Conservation (phyloP, 2,329 filamentous ascomycete species). For the Trichoderma sp. region DNA sequence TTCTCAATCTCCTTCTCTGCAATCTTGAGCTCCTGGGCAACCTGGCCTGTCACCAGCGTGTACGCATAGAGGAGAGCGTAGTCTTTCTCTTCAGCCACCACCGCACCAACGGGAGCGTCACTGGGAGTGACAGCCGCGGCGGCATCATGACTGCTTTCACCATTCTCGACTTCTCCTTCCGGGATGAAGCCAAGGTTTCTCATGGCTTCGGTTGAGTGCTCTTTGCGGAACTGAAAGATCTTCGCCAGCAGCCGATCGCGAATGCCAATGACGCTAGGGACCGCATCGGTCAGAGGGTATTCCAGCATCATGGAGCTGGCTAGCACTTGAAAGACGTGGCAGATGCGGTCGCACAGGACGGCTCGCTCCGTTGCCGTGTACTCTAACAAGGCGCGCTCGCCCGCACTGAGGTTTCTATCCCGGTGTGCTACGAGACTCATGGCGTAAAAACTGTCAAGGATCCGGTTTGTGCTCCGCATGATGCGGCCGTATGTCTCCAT, state of each 20-base stretch:
- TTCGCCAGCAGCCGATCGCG: slow-evolving; percentile 77
- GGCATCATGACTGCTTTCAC: slow-evolving; percentile 4
- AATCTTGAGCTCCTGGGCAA: slow-evolving; percentile 57
- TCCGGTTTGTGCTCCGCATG: slow-evolving; percentile 69
- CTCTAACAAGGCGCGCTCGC: slow-evolving; percentile 71
- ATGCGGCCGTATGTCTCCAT: slow-evolving; percentile 65
- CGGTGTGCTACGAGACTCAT: slow-evolving; percentile 88
- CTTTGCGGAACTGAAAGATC: slow-evolving; percentile 76
- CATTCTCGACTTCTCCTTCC: not conserved
- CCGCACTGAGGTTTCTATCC: slow-evolving; percentile 67
- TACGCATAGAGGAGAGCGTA: slow-evolving; percentile 94
- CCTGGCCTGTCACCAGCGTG: slow-evolving; percentile 61
- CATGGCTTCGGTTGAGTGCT: slow-evolving; percentile 33
- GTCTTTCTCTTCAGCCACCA: slow-evolving; percentile 62
- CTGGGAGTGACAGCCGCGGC: not conserved
- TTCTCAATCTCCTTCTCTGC: slow-evolving; percentile 56
- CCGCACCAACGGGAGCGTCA: not conserved
- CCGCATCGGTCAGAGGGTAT: slow-evolving; percentile 78
- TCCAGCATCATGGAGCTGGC: slow-evolving; percentile 86
- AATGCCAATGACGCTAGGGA: slow-evolving; percentile 73
- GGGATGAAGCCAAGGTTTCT: not conserved
- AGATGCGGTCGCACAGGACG: slow-evolving; percentile 78
- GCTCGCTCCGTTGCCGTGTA: slow-evolving; percentile 76
- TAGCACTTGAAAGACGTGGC: slow-evolving; percentile 76
- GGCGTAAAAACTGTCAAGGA: slow-evolving; percentile 85